Conservation (phyloP, 495 filamentous ascomycete genomes). For the Aspergillus bertholletiae region DNA sequence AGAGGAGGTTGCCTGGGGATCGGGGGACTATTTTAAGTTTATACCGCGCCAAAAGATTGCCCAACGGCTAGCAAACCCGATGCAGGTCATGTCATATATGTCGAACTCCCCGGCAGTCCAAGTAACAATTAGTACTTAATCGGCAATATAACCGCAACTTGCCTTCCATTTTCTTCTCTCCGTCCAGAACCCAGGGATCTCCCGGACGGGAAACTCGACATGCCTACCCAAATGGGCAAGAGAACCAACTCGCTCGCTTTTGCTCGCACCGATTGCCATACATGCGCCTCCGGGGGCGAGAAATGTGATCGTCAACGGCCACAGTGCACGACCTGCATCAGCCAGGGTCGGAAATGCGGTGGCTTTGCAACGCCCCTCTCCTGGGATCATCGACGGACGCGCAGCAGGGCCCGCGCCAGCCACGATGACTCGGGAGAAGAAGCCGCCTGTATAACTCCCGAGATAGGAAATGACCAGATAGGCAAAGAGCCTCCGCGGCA, state of each 20-base stretch:
- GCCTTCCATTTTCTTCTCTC: too few relatives aligned
- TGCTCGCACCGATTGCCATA: constrained; percentile 16
- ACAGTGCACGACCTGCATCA: constrained; percentile 7
- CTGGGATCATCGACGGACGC: constrained; percentile 3
- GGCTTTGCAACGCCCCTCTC: constrained; percentile 4
- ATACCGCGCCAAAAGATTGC: too few relatives aligned
- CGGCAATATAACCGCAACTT: too few relatives aligned
- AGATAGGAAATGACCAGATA: background rate
- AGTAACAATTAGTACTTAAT: too few relatives aligned
- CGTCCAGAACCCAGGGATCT: background rate
- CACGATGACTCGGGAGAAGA: background rate
- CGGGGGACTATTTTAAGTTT: too few relatives aligned
- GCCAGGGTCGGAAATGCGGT: constrained; percentile 5
- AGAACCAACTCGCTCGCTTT: constrained; percentile 19
- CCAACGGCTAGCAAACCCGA: too few relatives aligned
- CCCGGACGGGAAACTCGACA: background rate
- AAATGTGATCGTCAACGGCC: constrained; percentile 13
- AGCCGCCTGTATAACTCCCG: background rate
- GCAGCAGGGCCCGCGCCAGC: background rate
- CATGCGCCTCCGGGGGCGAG: constrained; percentile 12
- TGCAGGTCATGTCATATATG: too few relatives aligned
- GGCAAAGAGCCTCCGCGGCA: background rate
- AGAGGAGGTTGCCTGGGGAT: too few relatives aligned
- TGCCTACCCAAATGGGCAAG: constrained; percentile 10
- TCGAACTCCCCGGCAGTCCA: too few relatives aligned